Evolutionary conservation across 768 basidiomycete genomes (phyloP).

Genomic region (Leccinum aurantiacum): DNA sequence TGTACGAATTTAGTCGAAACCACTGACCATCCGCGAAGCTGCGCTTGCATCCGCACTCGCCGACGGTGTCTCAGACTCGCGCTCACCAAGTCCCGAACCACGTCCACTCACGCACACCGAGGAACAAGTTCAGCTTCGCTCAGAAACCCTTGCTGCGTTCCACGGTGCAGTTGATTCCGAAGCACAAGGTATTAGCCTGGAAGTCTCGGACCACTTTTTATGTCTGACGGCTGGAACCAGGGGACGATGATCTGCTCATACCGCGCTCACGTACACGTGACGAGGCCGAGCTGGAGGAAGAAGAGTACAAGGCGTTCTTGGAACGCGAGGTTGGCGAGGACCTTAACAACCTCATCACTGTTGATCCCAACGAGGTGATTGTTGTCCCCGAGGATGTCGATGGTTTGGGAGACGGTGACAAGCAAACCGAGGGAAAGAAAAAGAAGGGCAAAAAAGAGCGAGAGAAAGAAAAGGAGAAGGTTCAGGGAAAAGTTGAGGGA

Average conservation of each 20-base stretch:
- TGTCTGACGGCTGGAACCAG: slow-evolving; percentile 15
- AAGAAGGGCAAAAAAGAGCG: slow-evolving; percentile 33
- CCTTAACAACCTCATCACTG: slow-evolving; percentile 62
- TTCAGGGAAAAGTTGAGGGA: slow-evolving; percentile 20
- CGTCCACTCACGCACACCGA: slow-evolving; percentile 65
- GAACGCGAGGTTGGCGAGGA: slow-evolving; percentile 80
- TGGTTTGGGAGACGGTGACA: slow-evolving; percentile 27
- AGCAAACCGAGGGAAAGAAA: slow-evolving; percentile 33
- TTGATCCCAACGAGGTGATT: slow-evolving; percentile 34
- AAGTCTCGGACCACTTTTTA: neutral
- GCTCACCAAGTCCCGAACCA: slow-evolving; percentile 57
- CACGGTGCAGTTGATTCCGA: slow-evolving; percentile 39
- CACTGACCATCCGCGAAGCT: slow-evolving; percentile 73
- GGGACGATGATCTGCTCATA: slow-evolving; percentile 67
- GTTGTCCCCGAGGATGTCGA: slow-evolving; percentile 26
- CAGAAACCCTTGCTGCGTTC: slow-evolving; percentile 86
- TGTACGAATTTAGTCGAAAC: slow-evolving; percentile 51
- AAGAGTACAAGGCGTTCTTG: slow-evolving; percentile 82
- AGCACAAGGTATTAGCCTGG: slow-evolving; percentile 11
- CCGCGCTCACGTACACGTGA: slow-evolving; percentile 77
- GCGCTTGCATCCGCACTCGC: slow-evolving; percentile 63
- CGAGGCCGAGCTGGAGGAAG: slow-evolving; percentile 74
- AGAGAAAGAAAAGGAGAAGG: slow-evolving; percentile 33
- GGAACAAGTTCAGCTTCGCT: slow-evolving; percentile 72
- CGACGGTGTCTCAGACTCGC: slow-evolving; percentile 44